Evolutionary conservation across 768 basidiomycete species (phyloP), one percentile per base, ranked within the genome.

Genomic region (Ramaria sp.): DNA sequence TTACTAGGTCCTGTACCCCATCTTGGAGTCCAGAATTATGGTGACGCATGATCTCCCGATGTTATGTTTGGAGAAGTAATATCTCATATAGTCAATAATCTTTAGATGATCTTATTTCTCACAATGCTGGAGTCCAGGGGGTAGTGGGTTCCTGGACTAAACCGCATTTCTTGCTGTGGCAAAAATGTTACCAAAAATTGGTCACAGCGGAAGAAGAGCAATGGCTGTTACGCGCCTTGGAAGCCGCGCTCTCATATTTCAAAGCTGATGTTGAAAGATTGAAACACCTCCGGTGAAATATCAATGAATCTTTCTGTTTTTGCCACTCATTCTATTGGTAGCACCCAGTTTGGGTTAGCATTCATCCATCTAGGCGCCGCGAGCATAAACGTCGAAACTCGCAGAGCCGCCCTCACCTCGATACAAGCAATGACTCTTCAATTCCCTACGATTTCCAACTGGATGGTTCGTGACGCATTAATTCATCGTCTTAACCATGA

Each of bases 121-220:
- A 17, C 17, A 56, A 33, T 37, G n/a, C 31, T n/a, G 38, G 39
- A 12, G 58, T 52, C 30, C 53, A 51, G 38, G 22, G 39, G 34
- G 43, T 57, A 34, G 15, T 57, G 24, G 68, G 68, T 4, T 68
- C 81, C 0, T 71, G 73, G 13, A 70, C 78, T 22, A 96, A 91
- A 65, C 88, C 91, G 0, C 85, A 88, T 1, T 96, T 96, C 71
- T 68, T 97, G 41, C 63, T 94, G 13, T 91, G 82, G 81, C 92
- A 95, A 53, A 92, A 88, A 66, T 82, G 90, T 0, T 92, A 91
- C 63, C 80, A 84, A 58, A 91, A 89, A 66, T 61, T 86, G 15
- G 70, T 73, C 7, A 77, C 80, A 6, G 62, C 74, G 0, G 76
- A 77, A 2, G 91, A 91, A 15, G 83, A 90, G 55, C 63, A 62